These are phyloP conservation scores for Amaranthus hypochondriacus DNA, from an alignment of 148 eudicot species.

Conservation along the genomic window DNA sequence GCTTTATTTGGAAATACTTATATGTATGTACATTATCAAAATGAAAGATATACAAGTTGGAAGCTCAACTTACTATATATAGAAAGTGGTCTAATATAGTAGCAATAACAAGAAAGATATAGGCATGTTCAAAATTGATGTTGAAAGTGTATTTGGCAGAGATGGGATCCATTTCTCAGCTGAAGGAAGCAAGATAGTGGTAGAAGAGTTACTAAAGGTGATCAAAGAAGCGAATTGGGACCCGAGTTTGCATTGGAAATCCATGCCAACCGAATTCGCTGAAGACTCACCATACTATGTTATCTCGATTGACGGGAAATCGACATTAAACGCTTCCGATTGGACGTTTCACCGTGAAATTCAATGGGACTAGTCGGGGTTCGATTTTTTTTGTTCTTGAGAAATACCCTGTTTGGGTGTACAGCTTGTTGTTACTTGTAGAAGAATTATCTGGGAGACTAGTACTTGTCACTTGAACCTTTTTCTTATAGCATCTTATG, in stretches of 20 bases:
- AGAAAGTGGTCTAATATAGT: too few species aligned
- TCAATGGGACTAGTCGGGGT: conserved; percentile 48
- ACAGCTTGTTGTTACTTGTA: too few species aligned
- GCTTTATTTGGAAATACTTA: too few species aligned
- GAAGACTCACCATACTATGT: conserved; percentile 64
- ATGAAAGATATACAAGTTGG: not conserved
- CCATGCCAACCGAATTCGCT: conserved; percentile 71
- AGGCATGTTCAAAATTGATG: not conserved
- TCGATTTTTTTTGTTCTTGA: not conserved
- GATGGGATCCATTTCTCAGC: conserved; percentile 88
- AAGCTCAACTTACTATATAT: not conserved
- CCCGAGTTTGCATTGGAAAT: conserved; percentile 83
- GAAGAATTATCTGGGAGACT: too few species aligned
- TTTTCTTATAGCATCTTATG: too few species aligned
- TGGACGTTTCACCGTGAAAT: conserved; percentile 66
- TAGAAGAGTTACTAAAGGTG: conserved; percentile 75
- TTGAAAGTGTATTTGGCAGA: conserved; percentile 33
- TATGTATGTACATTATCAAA: too few species aligned
- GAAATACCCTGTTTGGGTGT: not conserved
- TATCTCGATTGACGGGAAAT: conserved; percentile 55
- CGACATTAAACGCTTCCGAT: conserved; percentile 64
- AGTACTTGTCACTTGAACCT: too few species aligned
- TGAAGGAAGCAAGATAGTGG: conserved; percentile 76
- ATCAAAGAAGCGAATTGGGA: conserved; percentile 79
- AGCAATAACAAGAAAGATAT: too few species aligned